Base-by-base conservation (phyloP, 345 rosid species). In the Eucalyptus coolabah region DNA sequence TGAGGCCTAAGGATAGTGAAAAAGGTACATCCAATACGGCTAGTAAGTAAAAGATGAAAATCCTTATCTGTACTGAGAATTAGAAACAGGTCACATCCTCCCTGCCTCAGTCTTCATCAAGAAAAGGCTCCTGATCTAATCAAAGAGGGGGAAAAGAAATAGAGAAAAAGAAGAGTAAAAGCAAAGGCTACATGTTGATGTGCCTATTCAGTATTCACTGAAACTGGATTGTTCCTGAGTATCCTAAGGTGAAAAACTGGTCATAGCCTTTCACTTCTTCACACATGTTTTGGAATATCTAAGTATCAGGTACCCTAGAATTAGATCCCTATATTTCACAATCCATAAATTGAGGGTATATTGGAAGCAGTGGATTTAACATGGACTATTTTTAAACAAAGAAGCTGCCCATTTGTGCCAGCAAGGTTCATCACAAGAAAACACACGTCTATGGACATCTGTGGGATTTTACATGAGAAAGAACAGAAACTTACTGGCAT, bases 401-500 rank as follows among this genome's bases (percentile, higher is more conserved):
- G 91, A 83, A 88, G 87, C 47, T 28, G 10, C 60, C 7, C 50
- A 77, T 51, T n/a, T 32, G 23, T 86, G 88, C 44, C 88, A 50
- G 88, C 85, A 77, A 77, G 47, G 28, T 77, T 40, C 85, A 37
- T 21, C 30, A 77, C 44, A 77, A 77, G 85, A 77, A 77, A 77
- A 26, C 30, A 11, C 85, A 40, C 16, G 44, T 21, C 47, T 37
- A 40, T 77, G 44, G 85, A 40, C 85, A 77, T 40, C 30, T 40
- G 47, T 40, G 26, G 47, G 85, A 77, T 21, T 77, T 50, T 86
- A 86, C 59, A 44, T 42, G 37, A 72, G 54, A 81, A 90, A 59
- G 85, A 89, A 88, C 90, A 92, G 89, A 60, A 89, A 89, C 88
- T 87, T 93, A 98, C 99, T 77, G 99, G 99, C 95, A 87, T 93